Base-by-base conservation (phyloP, 2,329 filamentous ascomycete genomes). In the Calycina herbarum region DNA sequence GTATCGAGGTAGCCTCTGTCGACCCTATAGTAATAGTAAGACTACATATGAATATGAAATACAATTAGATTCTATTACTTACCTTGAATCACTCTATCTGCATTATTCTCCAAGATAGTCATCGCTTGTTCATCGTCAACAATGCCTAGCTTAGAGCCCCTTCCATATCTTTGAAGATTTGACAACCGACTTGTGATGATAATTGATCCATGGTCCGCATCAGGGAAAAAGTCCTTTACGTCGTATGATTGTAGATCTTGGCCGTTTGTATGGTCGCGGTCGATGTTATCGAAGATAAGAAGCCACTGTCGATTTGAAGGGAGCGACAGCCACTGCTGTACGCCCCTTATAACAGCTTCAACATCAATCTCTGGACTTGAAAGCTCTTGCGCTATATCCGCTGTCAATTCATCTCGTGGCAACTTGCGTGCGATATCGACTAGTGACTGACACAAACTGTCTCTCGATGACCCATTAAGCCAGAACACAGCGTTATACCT, bases 401-500 rank as follows among this genome's bases (percentile, higher is more conserved):
- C 45, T 15, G 65, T 59, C 24, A 66, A 57, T 62, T 59, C n/a
- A 48, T 63, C 56, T 24, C 59, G 56, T 61, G 38, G 48, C 29
- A 67, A 64, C 45, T 40, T 62, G 17, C 48, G 64, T 48, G 66
- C 63, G 51, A 58, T 40, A 27, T 45, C 56, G 20, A 62, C 51
- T 27, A 77, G 77, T 70, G 78, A 79, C 62, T 76, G 73, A 65
- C 76, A 73, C 1, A 82, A 61, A 4, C 76, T 75, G 15, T 72
- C 68, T 69, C 78, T 74, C 33, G 78, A 75, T 48, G 71, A 78
- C 13, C 74, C 75, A 67, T 82, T 78, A 5, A 83, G 59, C 81
- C 79, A 83, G 66, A 83, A 77, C 3, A 79, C 69, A 0, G 79
- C 77, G 0, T 76, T 75, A 68, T 80, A 81, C 10, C 74, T 68